phyloP scores from a whole-genome alignment of 2,329 filamentous ascomycete species.

The Gaeumannomyces sp. region DNA sequence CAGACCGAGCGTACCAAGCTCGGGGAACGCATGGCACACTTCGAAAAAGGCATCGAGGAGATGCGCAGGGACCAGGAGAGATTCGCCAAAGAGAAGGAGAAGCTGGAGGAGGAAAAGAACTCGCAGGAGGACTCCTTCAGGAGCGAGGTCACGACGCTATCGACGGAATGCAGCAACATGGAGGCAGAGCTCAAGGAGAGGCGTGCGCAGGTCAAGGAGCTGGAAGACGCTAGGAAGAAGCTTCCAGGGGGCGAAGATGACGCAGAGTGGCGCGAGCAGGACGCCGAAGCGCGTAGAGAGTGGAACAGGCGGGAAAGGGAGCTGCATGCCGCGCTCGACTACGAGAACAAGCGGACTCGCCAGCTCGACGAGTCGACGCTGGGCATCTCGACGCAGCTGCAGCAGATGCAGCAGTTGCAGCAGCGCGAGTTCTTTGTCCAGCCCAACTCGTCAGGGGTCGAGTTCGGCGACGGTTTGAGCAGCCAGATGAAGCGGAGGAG shows the following conservation, averaged over 20 bases:
- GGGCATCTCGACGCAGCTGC: slow-evolving; percentile 40
- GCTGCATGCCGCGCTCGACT: slow-evolving; percentile 42
- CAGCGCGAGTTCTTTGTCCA: slow-evolving; percentile 8
- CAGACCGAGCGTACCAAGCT: slow-evolving; percentile 60
- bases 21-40: slow-evolving; percentile 62
- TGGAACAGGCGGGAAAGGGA: slow-evolving; percentile 50
- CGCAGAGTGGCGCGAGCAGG: slow-evolving; percentile 46
- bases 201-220: slow-evolving; percentile 62
- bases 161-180: slow-evolving; percentile 57
- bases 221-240: slow-evolving; percentile 64
- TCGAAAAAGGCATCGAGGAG: slow-evolving; percentile 56
- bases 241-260: slow-evolving; percentile 56
- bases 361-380: slow-evolving; percentile 42
- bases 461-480: slow-evolving; percentile 35
- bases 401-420: slow-evolving; percentile 23
- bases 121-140: slow-evolving; percentile 45
- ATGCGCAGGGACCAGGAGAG: slow-evolving; percentile 51
- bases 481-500: slow-evolving; percentile 42
- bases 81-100: slow-evolving; percentile 47
- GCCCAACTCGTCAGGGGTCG: slow-evolving; percentile 30
- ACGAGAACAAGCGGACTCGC: slow-evolving; percentile 40
- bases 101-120: slow-evolving; percentile 45
- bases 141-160: slow-evolving; percentile 48
- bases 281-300: slow-evolving; percentile 45
- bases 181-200: slow-evolving; percentile 71